Percentiles rank a stretch among this genome's conserved stretches.
Evolutionary conservation across 768 basidiomycete species (phyloP).

Genomic region (Tricholoma flavovirens): DNA sequence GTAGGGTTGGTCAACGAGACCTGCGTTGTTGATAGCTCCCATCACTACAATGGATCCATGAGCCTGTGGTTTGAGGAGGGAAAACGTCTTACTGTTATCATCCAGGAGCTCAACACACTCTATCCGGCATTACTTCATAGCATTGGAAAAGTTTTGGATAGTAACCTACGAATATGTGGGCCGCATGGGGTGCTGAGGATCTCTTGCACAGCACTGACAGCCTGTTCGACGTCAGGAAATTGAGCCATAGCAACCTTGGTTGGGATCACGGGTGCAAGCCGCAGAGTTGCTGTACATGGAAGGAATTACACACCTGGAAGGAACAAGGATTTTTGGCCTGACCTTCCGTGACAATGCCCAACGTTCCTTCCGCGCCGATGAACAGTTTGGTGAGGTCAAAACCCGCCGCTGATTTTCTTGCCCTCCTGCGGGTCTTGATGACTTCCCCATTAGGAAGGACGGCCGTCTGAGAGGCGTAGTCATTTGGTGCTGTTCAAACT

Average conservation of each 20-base stretch:
- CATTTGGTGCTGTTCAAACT: slow-evolving; percentile 18
- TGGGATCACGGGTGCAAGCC: slow-evolving; percentile 75
- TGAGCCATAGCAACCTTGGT: slow-evolving; percentile 86
- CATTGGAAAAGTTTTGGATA: not conserved
- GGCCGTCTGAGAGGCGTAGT: slow-evolving; percentile 48
- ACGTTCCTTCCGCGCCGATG: slow-evolving; percentile 85
- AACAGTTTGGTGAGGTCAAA: slow-evolving; percentile 86
- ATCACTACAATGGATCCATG: slow-evolving; percentile 47
- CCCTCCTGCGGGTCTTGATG: slow-evolving; percentile 76
- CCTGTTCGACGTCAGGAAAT: slow-evolving; percentile 73
- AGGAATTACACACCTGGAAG: not conserved
- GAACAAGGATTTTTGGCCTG: not conserved
- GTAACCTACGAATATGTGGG: slow-evolving; percentile 61
- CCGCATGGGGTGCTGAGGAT: slow-evolving; percentile 67
- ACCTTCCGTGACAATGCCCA: slow-evolving; percentile 90
- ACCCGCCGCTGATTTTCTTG: slow-evolving; percentile 82
- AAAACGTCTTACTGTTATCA: slow-evolving; percentile 47
- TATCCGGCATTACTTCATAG: slow-evolving; percentile 18
- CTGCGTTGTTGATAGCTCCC: slow-evolving; percentile 66
- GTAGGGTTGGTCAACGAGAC: slow-evolving; percentile 54
- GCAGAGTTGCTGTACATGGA: slow-evolving; percentile 57
- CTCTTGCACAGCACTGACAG: slow-evolving; percentile 78
- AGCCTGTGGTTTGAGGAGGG: not conserved
- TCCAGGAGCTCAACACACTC: slow-evolving; percentile 90
- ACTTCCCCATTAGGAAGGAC: slow-evolving; percentile 83